Percentiles rank a stretch among this genome's conserved stretches.
These are phyloP conservation scores for Amoebophrya sp. DNA, from an alignment of 169 alveolate genomes.

Conservation along the genomic window DNA sequence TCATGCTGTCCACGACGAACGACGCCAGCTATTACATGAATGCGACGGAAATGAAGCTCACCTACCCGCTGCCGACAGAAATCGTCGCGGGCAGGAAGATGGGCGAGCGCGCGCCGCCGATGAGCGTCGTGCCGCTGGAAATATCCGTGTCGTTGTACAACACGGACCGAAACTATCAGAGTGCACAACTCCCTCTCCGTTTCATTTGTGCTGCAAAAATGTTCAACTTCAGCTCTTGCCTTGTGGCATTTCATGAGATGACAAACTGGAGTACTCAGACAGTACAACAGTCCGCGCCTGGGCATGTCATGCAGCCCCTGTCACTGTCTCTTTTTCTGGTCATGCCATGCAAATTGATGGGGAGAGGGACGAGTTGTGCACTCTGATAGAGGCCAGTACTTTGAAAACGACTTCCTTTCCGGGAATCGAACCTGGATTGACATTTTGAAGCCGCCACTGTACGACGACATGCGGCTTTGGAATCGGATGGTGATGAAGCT, in stretches of 20 bases:
- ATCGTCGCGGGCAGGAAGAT: background rate
- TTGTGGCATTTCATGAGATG: too few species aligned
- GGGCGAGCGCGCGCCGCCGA: conserved; percentile 18
- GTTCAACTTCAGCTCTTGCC: too few species aligned
- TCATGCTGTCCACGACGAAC: background rate
- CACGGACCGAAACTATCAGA: background rate
- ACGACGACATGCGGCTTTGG: conserved; percentile 8
- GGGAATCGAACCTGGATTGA: background rate
- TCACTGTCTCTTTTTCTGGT: too few species aligned
- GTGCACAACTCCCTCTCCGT: too few species aligned
- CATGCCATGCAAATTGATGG: too few species aligned
- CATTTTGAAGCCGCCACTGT: background rate
- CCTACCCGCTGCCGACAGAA: background rate
- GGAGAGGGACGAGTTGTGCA: too few species aligned
- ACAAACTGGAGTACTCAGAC: too few species aligned
- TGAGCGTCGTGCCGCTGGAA: background rate
- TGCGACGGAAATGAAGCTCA: background rate
- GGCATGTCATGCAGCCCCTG: too few species aligned
- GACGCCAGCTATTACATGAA: background rate
- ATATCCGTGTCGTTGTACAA: background rate
- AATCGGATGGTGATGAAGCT: background rate
- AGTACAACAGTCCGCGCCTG: too few species aligned
- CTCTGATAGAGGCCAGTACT: too few species aligned
- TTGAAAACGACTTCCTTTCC: background rate
- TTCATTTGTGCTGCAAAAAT: too few species aligned